Evolutionary conservation across 495 filamentous ascomycete species (phyloP).

Genomic region (Hypoxylon trugodes): DNA sequence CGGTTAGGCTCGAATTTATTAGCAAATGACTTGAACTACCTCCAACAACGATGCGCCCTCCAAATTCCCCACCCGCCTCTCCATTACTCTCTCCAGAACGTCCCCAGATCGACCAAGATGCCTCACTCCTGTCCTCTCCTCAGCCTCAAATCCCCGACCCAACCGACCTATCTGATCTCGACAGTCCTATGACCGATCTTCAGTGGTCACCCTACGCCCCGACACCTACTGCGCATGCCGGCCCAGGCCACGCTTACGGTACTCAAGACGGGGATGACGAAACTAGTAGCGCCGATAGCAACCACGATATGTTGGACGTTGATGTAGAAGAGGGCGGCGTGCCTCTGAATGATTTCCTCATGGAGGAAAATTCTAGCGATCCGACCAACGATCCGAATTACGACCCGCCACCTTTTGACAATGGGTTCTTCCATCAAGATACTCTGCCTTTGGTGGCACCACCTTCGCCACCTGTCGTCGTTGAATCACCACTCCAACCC

Average conservation of each 20-base stretch:
- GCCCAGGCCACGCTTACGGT: slow-evolving; percentile 19
- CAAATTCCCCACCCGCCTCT: slow-evolving; percentile 35
- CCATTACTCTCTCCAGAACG: slow-evolving; percentile 37
- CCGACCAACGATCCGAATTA: slow-evolving; percentile 29
- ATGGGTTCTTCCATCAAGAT: slow-evolving; percentile 23
- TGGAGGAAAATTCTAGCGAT: too few relatives aligned
- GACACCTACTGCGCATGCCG: slow-evolving; percentile 20
- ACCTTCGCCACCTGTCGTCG: slow-evolving; percentile 10
- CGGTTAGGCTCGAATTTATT: slow-evolving; percentile 39
- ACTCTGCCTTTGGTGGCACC: slow-evolving; percentile 10
- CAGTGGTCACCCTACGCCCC: slow-evolving; percentile 9
- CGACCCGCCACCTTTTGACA: slow-evolving; percentile 12
- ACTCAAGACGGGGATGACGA: slow-evolving; percentile 34
- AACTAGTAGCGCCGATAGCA: slow-evolving; percentile 20
- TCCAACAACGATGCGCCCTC: slow-evolving; percentile 41
- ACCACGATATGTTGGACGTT: slow-evolving; percentile 37
- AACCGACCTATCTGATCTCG: slow-evolving; percentile 19
- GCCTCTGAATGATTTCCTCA: slow-evolving; percentile 33
- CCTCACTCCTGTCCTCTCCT: slow-evolving; percentile 5
- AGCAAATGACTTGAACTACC: slow-evolving; percentile 39
- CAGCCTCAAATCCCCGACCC: slow-evolving; percentile 34
- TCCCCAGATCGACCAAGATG: slow-evolving; percentile 42
- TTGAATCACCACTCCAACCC: slow-evolving; percentile 10
- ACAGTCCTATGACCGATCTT: slow-evolving; percentile 34
- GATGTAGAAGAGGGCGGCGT: slow-evolving; percentile 41